A percentile compares a stretch with the other conserved stretches of the same genome.
Conservation (phyloP, 768 basidiomycete genomes). For the Boletellus emodensis region DNA sequence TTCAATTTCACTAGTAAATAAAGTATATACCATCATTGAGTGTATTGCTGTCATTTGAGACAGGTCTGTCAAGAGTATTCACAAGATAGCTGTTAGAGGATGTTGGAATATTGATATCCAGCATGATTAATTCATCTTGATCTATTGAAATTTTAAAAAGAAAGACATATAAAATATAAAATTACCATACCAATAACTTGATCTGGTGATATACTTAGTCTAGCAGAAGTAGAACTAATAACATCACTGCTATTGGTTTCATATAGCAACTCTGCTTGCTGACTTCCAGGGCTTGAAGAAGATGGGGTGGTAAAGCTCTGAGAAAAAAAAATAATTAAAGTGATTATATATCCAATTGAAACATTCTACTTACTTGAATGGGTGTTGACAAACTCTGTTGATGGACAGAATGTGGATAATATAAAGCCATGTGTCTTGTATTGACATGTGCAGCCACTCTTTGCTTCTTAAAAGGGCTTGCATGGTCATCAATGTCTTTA, state of each 20-base stretch:
- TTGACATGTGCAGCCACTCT: slow-evolving; percentile 17
- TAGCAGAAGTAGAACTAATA: background rate
- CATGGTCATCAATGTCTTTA: background rate
- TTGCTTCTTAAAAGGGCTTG: slow-evolving; percentile 1
- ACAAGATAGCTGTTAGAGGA: too few species aligned
- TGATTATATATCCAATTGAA: fast-evolving
- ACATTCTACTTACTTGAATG: slow-evolving; percentile 9
- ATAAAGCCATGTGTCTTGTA: slow-evolving; percentile 10
- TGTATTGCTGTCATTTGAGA: background rate
- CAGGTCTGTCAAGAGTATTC: background rate
- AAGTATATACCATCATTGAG: background rate
- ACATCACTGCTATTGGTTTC: background rate
- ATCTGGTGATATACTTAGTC: background rate
- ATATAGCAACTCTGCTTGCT: background rate
- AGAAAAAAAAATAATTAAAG: background rate
- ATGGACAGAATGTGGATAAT: background rate
- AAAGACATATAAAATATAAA: background rate
- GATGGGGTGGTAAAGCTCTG: background rate
- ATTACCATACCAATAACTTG: background rate
- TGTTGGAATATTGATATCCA: background rate
- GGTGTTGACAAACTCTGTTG: background rate
- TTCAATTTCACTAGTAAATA: background rate
- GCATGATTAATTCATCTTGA: background rate
- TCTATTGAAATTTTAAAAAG: background rate
- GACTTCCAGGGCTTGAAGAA: background rate